These are phyloP conservation scores for Dentipellis sp. DNA, from an alignment of 768 basidiomycete genomes.

Conservation along the genomic window DNA sequence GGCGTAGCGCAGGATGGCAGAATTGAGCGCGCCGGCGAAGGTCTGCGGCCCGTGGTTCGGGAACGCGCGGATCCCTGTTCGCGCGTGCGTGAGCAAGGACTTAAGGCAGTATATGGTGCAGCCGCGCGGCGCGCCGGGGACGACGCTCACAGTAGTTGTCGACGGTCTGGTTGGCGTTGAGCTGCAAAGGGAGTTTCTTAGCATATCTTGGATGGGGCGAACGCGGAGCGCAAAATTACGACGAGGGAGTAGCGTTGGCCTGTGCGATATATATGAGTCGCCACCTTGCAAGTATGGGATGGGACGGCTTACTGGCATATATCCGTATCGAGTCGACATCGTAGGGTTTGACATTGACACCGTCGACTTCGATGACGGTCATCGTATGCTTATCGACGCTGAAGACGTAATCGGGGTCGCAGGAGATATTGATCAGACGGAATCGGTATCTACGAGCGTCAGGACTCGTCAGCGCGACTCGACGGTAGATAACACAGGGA, in stretches of 20 bases:
- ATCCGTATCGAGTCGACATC: slow-evolving; percentile 10
- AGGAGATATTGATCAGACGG: slow-evolving; percentile 37
- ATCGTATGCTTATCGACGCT: slow-evolving; percentile 22
- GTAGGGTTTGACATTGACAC: slow-evolving; percentile 7
- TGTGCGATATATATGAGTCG: not conserved
- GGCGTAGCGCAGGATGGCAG: slow-evolving; percentile 11
- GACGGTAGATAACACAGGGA: too few species aligned
- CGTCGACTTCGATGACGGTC: slow-evolving; percentile 12
- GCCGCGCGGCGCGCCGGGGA: too few species aligned
- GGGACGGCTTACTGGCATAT: slow-evolving; percentile 1
- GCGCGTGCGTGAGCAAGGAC: not conserved
- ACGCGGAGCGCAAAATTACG: slow-evolving; percentile 5
- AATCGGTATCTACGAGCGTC: slow-evolving; percentile 30
- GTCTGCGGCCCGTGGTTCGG: not conserved
- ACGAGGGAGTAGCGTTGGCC: slow-evolving; percentile 48
- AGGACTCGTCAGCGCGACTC: not conserved
- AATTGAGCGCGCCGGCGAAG: not conserved
- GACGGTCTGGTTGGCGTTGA: slow-evolving; percentile 14
- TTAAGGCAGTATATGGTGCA: not conserved
- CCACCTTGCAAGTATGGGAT: too few species aligned
- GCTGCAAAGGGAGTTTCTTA: not conserved
- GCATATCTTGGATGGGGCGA: not conserved
- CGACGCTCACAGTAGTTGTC: slow-evolving; percentile 14
- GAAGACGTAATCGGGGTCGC: slow-evolving; percentile 33
- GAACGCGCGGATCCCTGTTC: slow-evolving; percentile 8